Conservation (phyloP, 2,329 filamentous ascomycete genomes). For the Diaporthe aspalathi region DNA sequence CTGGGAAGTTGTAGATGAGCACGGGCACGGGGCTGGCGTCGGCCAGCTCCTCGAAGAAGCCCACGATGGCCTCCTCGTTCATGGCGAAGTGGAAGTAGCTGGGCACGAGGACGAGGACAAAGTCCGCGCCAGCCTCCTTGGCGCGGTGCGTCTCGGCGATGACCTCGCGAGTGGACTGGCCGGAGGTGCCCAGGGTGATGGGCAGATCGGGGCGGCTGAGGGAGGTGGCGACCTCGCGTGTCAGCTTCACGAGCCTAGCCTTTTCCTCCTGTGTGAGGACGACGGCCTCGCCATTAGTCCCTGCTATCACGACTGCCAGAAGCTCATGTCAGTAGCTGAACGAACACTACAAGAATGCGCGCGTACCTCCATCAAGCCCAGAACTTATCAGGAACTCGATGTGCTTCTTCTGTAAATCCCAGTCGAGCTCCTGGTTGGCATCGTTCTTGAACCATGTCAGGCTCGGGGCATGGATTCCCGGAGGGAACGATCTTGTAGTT, state of each 20-base stretch:
- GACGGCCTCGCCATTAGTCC: constrained; percentile 80
- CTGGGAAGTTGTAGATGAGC: constrained; percentile 80
- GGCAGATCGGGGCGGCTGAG: constrained; percentile 67
- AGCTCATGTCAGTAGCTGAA: constrained; percentile 35
- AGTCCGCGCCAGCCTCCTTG: constrained; percentile 72
- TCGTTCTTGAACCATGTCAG: constrained; percentile 66
- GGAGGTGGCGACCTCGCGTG: constrained; percentile 68
- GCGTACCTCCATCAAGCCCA: constrained; percentile 61
- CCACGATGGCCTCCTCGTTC: constrained; percentile 66
- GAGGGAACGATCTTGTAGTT: constrained; percentile 52
- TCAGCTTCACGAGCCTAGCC: constrained; percentile 68
- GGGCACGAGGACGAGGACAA: constrained; percentile 75
- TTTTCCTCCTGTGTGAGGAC: constrained; percentile 75
- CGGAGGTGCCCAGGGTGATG: constrained; percentile 75
- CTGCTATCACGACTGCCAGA: constrained; percentile 69
- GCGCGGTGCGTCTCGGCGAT: constrained; percentile 74
- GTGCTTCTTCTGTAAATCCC: constrained; percentile 64
- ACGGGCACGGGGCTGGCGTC: constrained; percentile 70
- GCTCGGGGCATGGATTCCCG: constrained; percentile 67
- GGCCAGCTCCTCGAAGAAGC: constrained; percentile 74
- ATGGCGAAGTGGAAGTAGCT: constrained; percentile 77
- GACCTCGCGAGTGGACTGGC: constrained; percentile 73
- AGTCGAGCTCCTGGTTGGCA: constrained; percentile 64
- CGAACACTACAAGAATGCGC: background rate
- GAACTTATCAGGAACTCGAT: constrained; percentile 64